Evolutionary conservation across 768 basidiomycete genomes (phyloP).

Genomic region (Leccinum subgranulosum): DNA sequence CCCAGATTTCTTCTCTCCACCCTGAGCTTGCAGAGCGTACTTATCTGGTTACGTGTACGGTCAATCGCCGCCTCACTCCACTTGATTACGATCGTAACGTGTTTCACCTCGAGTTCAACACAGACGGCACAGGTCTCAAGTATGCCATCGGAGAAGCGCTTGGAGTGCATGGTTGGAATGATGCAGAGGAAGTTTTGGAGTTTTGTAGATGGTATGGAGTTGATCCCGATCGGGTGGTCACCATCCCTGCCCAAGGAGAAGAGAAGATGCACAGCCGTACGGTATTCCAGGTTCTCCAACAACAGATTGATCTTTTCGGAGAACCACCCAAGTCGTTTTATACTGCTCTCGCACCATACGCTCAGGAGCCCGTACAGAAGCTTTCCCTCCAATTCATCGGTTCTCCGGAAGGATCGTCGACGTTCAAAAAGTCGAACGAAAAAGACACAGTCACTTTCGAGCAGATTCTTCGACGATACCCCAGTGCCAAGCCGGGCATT

Average conservation of each 20-base stretch:
- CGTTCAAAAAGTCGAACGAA: constrained; percentile 94
- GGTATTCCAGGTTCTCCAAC: constrained; percentile 92
- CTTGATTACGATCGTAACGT: constrained; percentile 97
- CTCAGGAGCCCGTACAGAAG: constrained; percentile 64
- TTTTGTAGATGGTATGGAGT: constrained; percentile 94
- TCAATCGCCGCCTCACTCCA: constrained; percentile 94
- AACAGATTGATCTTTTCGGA: constrained; percentile 95
- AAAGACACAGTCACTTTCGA: constrained; percentile 94
- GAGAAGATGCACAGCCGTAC: constrained; percentile 85
- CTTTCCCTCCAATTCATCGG: constrained; percentile 89
- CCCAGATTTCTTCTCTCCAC: constrained; percentile 68
- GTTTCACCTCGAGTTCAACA: constrained; percentile 97
- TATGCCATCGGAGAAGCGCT: constrained; percentile 97
- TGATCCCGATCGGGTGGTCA: constrained; percentile 74
- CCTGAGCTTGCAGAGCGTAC: constrained; percentile 89
- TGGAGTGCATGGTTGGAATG: constrained; percentile 98
- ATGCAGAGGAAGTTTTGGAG: constrained; percentile 78
- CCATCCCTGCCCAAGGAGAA: constrained; percentile 68
- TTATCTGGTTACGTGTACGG: constrained; percentile 88
- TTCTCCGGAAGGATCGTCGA: constrained; percentile 83
- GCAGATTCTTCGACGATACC: constrained; percentile 75
- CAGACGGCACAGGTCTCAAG: constrained; percentile 85
- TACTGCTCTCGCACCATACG: constrained; percentile 76
- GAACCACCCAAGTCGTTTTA: constrained; percentile 96
- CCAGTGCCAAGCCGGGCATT: constrained; percentile 76